Base-by-base conservation (phyloP, 1,284 basidiomycete species). In the Thelephora terrestris region DNA sequence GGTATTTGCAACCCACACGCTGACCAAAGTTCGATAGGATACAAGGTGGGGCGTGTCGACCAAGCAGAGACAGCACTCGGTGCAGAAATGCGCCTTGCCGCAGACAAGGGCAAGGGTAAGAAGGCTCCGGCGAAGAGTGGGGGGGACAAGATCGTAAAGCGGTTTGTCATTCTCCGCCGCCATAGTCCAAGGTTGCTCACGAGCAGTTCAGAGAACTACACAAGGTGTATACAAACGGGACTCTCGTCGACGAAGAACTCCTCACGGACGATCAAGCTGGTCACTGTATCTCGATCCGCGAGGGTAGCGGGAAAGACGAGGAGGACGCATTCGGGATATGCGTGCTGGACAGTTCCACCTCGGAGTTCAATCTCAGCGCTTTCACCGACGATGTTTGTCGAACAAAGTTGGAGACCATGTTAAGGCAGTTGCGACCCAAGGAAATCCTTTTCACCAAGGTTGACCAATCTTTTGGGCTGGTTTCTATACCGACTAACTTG, bases 31-130 rank as follows among this genome's bases (percentile, higher is more conserved):
- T 12, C 24, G 2, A 59, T 66, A 74, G 93, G 94, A 0, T 91
- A 96, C 71, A 97, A 98, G 68, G 91, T 99, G 49, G 96, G 96
- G 16, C 82, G 91, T 14, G 96, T 99, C 9, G 95, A 98, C 61
- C 96, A 99, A 67, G 83, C 85, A 2, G 96, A 99, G 68, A 99
- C 96, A 0, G 93, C 85, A 3, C 74, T 88, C 14, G 85, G 85
- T 4, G 85, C 85, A 6, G 85, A 88, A 62, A 88, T 88, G 85
- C 79, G 85, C 14, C 58, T 86, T 50, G 83, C 83, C 7, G 81
- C 81, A 6, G 75, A 89, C 45, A 87, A 85, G 63, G 69, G 70
- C 16, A 76, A 75, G 57, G 73, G 74, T 1, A 82, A 80, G 59
- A 58, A 67, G 20, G 66, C 63, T 65, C 57, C 68, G 57, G 61